A percentile compares a stretch with the other conserved stretches of the same genome.
Conservation (phyloP, 2,329 filamentous ascomycete genomes). For the Ophiocordyceps camponoti-rufipedis region DNA sequence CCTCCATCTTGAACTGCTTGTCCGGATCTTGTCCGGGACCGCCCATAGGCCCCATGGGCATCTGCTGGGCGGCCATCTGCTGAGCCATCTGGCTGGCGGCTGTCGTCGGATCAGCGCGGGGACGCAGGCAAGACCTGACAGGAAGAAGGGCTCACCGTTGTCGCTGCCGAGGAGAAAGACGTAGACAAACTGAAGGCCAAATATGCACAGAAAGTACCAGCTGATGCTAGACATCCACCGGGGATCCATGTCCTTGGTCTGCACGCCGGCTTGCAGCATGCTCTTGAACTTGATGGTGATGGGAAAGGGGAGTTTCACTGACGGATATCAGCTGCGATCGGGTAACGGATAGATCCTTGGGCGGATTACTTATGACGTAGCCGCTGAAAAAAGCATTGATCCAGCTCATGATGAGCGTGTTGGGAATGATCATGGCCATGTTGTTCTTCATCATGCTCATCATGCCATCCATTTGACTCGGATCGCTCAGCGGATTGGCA, state of each 20-base stretch:
- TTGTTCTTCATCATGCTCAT: conserved; percentile 99
- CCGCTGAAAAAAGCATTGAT: conserved; percentile 98
- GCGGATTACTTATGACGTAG: conserved; percentile 73
- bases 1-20: conserved; percentile 84
- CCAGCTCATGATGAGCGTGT: conserved; percentile 99
- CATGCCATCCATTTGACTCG: conserved; percentile 97
- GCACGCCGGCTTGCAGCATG: conserved; percentile 94
- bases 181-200: conserved; percentile 91
- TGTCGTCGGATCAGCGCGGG: conserved; percentile 16
- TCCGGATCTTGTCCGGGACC: conserved; percentile 86
- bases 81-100: conserved; percentile 84
- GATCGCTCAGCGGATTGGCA: conserved; percentile 88
- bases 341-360: too few relatives aligned
- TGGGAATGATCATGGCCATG: conserved; percentile 99
- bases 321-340: background rate
- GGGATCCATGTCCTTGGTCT: conserved; percentile 89
- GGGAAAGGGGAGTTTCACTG: conserved; percentile 91
- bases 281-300: conserved; percentile 98
- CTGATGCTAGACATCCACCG: conserved; percentile 97
- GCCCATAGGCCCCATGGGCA: conserved; percentile 41
- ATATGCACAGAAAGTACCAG: conserved; percentile 97
- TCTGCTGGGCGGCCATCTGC: conserved; percentile 58
- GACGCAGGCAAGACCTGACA: background rate
- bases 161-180: conserved; percentile 93
- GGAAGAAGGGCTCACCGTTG: conserved; percentile 50